phyloP scores from a whole-genome alignment of 2,329 filamentous ascomycete species.

The Lachnellula hyalina region DNA sequence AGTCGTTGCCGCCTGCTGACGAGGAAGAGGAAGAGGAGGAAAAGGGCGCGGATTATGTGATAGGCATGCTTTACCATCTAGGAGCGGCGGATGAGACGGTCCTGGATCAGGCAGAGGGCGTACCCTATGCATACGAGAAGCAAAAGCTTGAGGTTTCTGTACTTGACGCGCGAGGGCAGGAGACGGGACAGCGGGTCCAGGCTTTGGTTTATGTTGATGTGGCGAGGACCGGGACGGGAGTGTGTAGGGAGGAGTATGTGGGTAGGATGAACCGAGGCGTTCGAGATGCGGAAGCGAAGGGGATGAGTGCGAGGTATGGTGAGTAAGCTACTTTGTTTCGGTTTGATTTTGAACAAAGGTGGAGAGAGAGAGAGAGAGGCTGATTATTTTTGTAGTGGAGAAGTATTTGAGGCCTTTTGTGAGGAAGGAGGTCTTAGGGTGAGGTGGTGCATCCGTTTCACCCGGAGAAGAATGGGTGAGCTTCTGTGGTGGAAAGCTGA shows the following conservation, averaged over 20 bases:
- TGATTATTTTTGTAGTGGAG: not conserved
- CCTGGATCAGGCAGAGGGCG: constrained; percentile 57
- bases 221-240: constrained; percentile 33
- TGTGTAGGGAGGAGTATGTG: constrained; percentile 53
- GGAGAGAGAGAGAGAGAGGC: not conserved
- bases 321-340: not conserved
- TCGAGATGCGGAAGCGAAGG: constrained; percentile 41
- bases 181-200: constrained; percentile 19
- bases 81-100: constrained; percentile 42
- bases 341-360: not conserved
- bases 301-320: not conserved
- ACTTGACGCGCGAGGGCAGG: constrained; percentile 25
- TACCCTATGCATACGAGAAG: constrained; percentile 57
- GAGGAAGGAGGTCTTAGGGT: not conserved
- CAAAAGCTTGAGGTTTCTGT: constrained; percentile 35
- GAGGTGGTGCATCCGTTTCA: not conserved
- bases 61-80: constrained; percentile 49
- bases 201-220: constrained; percentile 59
- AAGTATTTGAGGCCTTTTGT: not conserved
- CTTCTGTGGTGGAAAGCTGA: not conserved
- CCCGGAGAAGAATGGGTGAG: not conserved
- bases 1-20: not conserved
- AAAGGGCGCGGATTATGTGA: constrained; percentile 35
- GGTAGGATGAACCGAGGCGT: constrained; percentile 60
- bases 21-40: not conserved